Evolutionary conservation across 2,329 filamentous ascomycete species (phyloP), one percentile per base, ranked within the genome.

Genomic region (Zymoseptoria tritici): DNA sequence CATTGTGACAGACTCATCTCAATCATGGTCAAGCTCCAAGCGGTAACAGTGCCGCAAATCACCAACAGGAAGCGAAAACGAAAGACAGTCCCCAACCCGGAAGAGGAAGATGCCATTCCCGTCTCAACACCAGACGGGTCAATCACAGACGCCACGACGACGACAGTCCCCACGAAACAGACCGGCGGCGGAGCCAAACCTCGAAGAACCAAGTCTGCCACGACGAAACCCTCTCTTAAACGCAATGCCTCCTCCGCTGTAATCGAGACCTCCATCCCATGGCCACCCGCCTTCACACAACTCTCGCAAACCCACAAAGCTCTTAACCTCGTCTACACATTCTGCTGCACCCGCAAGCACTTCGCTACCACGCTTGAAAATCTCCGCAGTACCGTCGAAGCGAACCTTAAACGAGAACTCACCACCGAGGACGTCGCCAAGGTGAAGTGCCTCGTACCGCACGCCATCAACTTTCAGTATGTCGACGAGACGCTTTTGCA

Each of bases 341-440:
- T 99, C 71, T 96, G 91, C 77, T 94, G 87, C 71, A 93, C 93
- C 1, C 86, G 94, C 52, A 97, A 96, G 72, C 90, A 97, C 68
- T 81, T 97, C 26, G 86, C 90, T 0, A 97, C 94, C 0, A 97
- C 93, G 0, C 91, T 97, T 66, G 89, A 94, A 16, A 96, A 88
- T 5, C 89, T 99, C 53, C 91, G 87, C 67, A 83, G 85, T 8
- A 84, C 93, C 0, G 93, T 97, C 0, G 91, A 97, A 73, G 84
- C 83, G 0, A 91, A 97, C 70, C 91, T 86, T 61, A 87, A 88
- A 67, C 82, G 84, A 22, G 78, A 85, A 19, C 75, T 99, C 50
- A 79, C 79, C 0, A 76, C 94, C 20, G 85, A 89, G 61, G 91
- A 97, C 75, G 85, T 97, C 19, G 90, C 92, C 1, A 84, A 87